phyloP scores from a whole-genome alignment of 1,284 basidiomycete genomes.

The Leccinum solheimii region DNA sequence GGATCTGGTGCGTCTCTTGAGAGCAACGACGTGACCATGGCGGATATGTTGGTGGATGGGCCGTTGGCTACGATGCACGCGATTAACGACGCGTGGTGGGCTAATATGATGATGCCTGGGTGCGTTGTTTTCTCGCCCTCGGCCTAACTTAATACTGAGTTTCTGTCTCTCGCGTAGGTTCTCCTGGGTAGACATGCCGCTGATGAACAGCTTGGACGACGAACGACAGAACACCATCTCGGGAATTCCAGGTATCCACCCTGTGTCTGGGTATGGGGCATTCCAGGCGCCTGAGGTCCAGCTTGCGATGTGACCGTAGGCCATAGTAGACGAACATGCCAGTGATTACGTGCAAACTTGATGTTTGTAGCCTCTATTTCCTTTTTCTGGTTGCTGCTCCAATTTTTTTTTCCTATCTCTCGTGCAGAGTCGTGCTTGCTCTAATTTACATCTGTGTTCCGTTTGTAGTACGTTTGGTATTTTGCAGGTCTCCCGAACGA shows the following conservation, averaged over 20 bases:
- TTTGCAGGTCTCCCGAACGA: not conserved
- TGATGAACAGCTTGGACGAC: constrained; percentile 28
- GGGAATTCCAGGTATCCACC: constrained; percentile 25
- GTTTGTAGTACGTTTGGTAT: not conserved
- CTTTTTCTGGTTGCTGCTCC: not conserved
- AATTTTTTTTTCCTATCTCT: not conserved
- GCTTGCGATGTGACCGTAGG: constrained; percentile 23
- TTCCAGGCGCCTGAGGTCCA: constrained; percentile 24
- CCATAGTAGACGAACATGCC: not conserved
- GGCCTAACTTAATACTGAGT: not conserved
- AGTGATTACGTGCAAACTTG: too few relatives aligned
- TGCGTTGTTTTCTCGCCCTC: constrained; percentile 28
- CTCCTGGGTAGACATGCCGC: constrained; percentile 34
- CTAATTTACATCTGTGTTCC: not conserved
- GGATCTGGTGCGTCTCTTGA: not conserved
- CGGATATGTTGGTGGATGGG: constrained; percentile 47
- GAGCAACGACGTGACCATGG: constrained; percentile 42
- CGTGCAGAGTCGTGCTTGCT: not conserved
- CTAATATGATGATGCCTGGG: constrained; percentile 78
- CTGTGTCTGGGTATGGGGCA: constrained; percentile 17
- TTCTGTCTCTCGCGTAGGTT: constrained; percentile 17
- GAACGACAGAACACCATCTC: not conserved
- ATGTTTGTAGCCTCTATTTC: not conserved
- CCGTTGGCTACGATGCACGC: constrained; percentile 72
- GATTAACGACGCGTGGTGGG: constrained; percentile 71